Evolutionary conservation across 176 grass and related monocot species (phyloP).

Genomic region (Echinochloa phyllopogon): DNA sequence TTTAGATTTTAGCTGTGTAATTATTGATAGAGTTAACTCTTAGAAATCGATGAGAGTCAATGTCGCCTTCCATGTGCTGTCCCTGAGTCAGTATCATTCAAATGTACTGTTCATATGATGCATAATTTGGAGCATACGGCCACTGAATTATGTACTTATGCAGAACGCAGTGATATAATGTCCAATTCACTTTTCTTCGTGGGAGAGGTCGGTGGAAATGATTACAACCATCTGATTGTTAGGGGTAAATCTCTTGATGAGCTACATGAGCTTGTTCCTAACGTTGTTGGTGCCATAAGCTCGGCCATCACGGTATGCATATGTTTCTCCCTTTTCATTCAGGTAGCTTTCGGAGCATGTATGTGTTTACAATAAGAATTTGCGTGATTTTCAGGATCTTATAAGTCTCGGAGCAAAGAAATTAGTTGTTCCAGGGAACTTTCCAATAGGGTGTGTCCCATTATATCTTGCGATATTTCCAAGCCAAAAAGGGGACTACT

Average conservation of each 20-base stretch:
- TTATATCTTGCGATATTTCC: constrained; percentile 73
- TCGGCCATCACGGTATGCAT: constrained; percentile 57
- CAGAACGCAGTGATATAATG: constrained; percentile 62
- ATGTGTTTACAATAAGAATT: constrained; percentile 32
- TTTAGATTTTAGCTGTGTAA: constrained; percentile 14
- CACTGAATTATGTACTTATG: constrained; percentile 38
- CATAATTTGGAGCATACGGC: constrained; percentile 3
- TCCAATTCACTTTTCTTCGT: constrained; percentile 77
- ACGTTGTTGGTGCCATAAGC: constrained; percentile 66
- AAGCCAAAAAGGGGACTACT: constrained; percentile 69
- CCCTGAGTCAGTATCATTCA: not conserved
- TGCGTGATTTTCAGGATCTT: constrained; percentile 60
- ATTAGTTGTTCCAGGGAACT: constrained; percentile 82
- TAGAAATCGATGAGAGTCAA: not conserved
- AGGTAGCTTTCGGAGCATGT: constrained; percentile 7
- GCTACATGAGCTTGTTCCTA: constrained; percentile 69
- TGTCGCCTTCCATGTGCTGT: not conserved
- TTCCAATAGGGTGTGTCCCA: constrained; percentile 86
- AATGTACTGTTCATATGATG: constrained; percentile 15
- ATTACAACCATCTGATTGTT: constrained; percentile 91
- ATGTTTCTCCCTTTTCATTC: not conserved
- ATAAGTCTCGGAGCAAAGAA: constrained; percentile 86
- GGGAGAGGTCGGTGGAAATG: constrained; percentile 91
- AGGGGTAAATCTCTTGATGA: constrained; percentile 62
- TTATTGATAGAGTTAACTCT: constrained; percentile 5